phyloP scores from a whole-genome alignment of 2,329 filamentous ascomycete species.

The Ophiostoma sp. region DNA sequence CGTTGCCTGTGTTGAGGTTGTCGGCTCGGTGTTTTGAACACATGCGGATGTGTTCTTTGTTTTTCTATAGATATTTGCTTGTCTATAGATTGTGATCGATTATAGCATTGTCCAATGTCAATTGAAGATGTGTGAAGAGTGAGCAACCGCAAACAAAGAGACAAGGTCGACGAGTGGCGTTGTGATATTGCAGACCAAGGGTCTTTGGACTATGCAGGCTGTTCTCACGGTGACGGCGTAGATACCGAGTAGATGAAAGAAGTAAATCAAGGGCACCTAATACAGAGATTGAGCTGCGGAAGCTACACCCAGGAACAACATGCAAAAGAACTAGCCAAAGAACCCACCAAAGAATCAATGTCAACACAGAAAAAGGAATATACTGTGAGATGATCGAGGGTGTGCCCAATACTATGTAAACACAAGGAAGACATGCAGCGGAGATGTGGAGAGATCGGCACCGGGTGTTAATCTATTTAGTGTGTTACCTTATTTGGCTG shows the following conservation, averaged over 20 bases:
- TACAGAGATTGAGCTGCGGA: neutral
- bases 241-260: neutral
- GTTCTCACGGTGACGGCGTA: constrained; percentile 12
- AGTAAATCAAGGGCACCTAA: neutral
- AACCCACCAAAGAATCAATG: neutral
- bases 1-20: neutral
- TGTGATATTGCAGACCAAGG: neutral
- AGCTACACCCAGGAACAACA: neutral
- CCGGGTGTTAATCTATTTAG: constrained; percentile 9
- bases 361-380: neutral
- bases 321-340: neutral
- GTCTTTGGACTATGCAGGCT: constrained; percentile 1
- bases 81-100: neutral
- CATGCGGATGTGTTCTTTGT: neutral
- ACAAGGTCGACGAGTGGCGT: neutral
- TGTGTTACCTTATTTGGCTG: neutral
- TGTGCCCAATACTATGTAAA: constrained; percentile 1
- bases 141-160: neutral
- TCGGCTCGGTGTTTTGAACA: neutral
- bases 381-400: neutral
- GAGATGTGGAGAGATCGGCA: constrained; percentile 12
- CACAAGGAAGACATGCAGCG: constrained; percentile 9
- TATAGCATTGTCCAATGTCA: neutral
- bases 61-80: neutral
- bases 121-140: neutral